These are phyloP conservation scores for Bruguiera sexangula DNA, from an alignment of 345 rosid genomes.

Conservation along the genomic window DNA sequence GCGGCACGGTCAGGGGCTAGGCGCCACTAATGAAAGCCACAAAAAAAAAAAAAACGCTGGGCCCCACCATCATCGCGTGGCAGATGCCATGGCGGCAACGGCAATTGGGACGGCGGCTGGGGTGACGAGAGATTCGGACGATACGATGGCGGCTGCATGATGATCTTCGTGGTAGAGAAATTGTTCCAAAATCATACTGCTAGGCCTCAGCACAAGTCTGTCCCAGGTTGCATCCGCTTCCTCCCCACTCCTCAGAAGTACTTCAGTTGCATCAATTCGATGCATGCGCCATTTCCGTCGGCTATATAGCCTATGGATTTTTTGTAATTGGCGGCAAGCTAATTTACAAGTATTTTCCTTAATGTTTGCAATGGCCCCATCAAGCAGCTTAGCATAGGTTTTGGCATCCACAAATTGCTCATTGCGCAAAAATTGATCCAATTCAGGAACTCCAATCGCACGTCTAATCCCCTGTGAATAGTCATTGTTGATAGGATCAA, in stretches of 20 bases:
- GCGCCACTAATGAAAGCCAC: not conserved
- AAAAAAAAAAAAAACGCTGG: not conserved
- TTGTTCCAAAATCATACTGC: slow-evolving; percentile 43
- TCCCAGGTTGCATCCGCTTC: slow-evolving; percentile 73
- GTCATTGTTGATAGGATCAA: slow-evolving; percentile 43
- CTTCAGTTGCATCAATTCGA: slow-evolving; percentile 73
- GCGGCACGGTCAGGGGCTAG: not conserved
- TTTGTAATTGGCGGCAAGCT: slow-evolving; percentile 54
- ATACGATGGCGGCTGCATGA: slow-evolving; percentile 21
- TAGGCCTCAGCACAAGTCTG: slow-evolving; percentile 48
- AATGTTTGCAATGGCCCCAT: slow-evolving; percentile 48
- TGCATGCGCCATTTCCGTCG: slow-evolving; percentile 66
- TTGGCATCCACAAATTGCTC: slow-evolving; percentile 29
- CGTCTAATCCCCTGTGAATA: slow-evolving; percentile 62
- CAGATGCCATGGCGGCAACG: slow-evolving; percentile 50
- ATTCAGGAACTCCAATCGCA: slow-evolving; percentile 75
- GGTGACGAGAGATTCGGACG: slow-evolving; percentile 20
- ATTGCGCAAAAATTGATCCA: slow-evolving; percentile 50
- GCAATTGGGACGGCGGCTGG: slow-evolving; percentile 10
- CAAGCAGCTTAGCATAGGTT: slow-evolving; percentile 34
- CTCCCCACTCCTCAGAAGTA: slow-evolving; percentile 46
- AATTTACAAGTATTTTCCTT: slow-evolving; percentile 56
- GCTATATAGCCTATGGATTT: slow-evolving; percentile 49
- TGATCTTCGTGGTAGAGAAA: slow-evolving; percentile 42
- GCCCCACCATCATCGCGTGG: slow-evolving; percentile 18